Conservation (phyloP, 371 early-diverging fungal genomes). For the Capniomyces stellatus region DNA sequence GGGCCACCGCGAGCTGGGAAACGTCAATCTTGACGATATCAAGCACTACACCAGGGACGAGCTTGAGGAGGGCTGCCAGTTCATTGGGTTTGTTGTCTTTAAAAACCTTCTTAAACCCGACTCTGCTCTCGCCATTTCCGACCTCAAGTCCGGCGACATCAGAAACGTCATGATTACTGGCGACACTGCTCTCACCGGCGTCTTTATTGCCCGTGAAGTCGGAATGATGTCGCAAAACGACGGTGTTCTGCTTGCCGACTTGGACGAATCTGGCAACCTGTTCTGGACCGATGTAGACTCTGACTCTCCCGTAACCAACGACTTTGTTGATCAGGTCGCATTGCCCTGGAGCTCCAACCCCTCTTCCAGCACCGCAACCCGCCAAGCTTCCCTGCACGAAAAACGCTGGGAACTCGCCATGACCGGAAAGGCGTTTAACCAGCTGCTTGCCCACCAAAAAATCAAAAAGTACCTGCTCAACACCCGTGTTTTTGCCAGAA, state of each 20-base stretch:
- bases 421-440: conserved; percentile 42
- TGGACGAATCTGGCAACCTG: conserved; percentile 42
- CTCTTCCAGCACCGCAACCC: conserved; percentile 28
- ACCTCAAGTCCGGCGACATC: conserved; percentile 52
- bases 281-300: conserved; percentile 29
- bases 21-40: conserved; percentile 13
- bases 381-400: conserved; percentile 36
- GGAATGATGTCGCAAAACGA: conserved; percentile 41
- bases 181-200: conserved; percentile 73
- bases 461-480: conserved; percentile 26
- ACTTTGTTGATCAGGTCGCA: conserved; percentile 49
- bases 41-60: conserved; percentile 29
- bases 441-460: conserved; percentile 12
- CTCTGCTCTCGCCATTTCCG: conserved; percentile 39
- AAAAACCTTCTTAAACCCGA: conserved; percentile 63
- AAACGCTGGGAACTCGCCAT: conserved; percentile 36
- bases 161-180: conserved; percentile 83
- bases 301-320: conserved; percentile 17
- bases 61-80: conserved; percentile 35
- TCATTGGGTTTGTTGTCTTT: conserved; percentile 58
- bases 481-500: conserved; percentile 53
- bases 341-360: conserved; percentile 17
- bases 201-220: conserved; percentile 60
- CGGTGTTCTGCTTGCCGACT: conserved; percentile 31
- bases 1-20: conserved; percentile 36